Evolutionary conservation across 2,329 filamentous ascomycete species (phyloP).

Genomic region (Colletotrichum sp.): DNA sequence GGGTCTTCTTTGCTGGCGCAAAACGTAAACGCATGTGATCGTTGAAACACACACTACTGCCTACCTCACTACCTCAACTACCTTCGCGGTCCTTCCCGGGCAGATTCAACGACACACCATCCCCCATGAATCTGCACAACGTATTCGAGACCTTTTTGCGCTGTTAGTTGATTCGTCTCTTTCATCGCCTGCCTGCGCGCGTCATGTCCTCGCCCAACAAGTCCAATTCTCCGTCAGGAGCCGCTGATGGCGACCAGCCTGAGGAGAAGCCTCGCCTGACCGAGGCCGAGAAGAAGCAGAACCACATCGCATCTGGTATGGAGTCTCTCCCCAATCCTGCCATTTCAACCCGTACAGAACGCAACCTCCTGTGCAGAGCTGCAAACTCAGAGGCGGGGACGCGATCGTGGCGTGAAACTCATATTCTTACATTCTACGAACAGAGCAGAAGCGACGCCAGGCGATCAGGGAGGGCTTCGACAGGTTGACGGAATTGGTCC

Average conservation of each 20-base stretch:
- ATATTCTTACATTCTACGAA: background rate
- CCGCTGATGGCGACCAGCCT: conserved; percentile 20
- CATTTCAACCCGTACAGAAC: background rate
- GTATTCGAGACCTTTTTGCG: background rate
- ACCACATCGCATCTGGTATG: conserved; percentile 59
- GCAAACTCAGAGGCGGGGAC: background rate
- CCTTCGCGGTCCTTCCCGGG: background rate
- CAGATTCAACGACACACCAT: background rate
- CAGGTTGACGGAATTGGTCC: conserved; percentile 78
- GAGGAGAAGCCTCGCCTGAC: conserved; percentile 58
- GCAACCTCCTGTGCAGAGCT: background rate
- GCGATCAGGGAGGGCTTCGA: conserved; percentile 87
- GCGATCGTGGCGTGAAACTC: background rate
- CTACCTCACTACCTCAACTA: background rate
- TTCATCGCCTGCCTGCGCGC: background rate
- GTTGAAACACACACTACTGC: conserved; percentile 1
- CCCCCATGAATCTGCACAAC: background rate
- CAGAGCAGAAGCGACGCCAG: conserved; percentile 50
- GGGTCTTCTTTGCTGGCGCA: background rate
- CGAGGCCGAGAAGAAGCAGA: conserved; percentile 60
- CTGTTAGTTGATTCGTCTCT: background rate
- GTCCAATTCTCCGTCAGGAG: conserved; percentile 15
- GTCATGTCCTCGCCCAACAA: conserved; percentile 23
- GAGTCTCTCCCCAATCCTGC: background rate
- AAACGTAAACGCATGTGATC: conserved; percentile 14